Conservation (phyloP, 805 yeast species). For the Cyberlindnera euphorbiiphila region DNA sequence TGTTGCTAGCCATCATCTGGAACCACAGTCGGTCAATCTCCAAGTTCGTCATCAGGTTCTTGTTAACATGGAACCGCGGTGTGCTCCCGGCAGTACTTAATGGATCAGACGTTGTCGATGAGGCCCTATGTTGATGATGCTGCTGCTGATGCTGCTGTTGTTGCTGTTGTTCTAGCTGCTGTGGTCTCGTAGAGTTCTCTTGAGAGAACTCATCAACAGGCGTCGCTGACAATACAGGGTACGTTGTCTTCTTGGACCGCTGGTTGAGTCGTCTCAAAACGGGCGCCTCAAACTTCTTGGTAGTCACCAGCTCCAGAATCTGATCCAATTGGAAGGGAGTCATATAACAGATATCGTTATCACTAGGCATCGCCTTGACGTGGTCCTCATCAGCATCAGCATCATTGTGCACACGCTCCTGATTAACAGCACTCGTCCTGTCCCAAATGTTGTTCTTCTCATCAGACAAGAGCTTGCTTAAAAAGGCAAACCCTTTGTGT, state of each 20-base stretch:
- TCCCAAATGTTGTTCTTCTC: slow-evolving; percentile 30
- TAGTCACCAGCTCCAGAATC: slow-evolving; percentile 14
- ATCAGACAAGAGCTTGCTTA: slow-evolving; percentile 35
- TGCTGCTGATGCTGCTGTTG: background rate
- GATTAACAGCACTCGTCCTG: slow-evolving; percentile 20
- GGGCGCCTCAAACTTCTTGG: slow-evolving; percentile 18
- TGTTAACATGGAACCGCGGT: slow-evolving; percentile 21
- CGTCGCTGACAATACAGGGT: background rate
- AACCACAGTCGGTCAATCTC: slow-evolving; percentile 27
- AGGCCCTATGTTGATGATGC: background rate
- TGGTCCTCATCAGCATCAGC: slow-evolving; percentile 19
- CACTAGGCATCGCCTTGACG: slow-evolving; percentile 22
- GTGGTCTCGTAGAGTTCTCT: background rate
- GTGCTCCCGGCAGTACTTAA: slow-evolving; percentile 10
- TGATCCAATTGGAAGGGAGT: slow-evolving; percentile 23
- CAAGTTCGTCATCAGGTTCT: slow-evolving; percentile 15
- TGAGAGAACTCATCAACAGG: background rate
- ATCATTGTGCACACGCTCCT: slow-evolving; percentile 15
- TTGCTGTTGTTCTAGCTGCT: too few relatives aligned
- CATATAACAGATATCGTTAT: slow-evolving; percentile 23
- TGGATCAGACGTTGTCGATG: slow-evolving; percentile 3
- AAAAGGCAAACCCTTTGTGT: slow-evolving; percentile 43
- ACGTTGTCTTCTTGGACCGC: slow-evolving; percentile 9
- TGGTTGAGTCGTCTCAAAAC: slow-evolving; percentile 14
- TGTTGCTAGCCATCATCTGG: slow-evolving; percentile 23